Percentiles rank a stretch among this genome's conserved stretches.
phyloP scores from a whole-genome alignment of 176 grass and related monocot genomes.

The Ensete ventricosum region DNA sequence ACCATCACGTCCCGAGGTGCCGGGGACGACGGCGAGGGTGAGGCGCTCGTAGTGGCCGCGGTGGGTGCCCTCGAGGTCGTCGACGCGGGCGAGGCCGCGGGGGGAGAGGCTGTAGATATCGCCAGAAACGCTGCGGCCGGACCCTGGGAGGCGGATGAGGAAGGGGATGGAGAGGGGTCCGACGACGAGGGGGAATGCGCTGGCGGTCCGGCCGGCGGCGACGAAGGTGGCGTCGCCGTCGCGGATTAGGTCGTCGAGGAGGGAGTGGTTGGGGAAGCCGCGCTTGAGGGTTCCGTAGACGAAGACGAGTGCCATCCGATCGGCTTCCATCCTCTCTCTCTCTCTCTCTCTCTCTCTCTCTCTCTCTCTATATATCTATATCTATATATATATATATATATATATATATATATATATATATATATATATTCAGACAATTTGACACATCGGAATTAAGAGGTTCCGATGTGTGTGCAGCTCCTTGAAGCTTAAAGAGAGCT shows the following conservation, averaged over 20 bases:
- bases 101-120: slow-evolving; percentile 38
- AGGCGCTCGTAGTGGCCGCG: slow-evolving; percentile 60
- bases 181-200: slow-evolving; percentile 31
- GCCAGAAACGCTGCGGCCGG: slow-evolving; percentile 31
- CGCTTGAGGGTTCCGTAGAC: slow-evolving; percentile 75
- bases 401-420: no score
- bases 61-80: slow-evolving; percentile 43
- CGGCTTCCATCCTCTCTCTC: neutral
- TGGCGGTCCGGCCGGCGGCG: slow-evolving; percentile 12
- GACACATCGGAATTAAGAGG: no score
- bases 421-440: no score
- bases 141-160: slow-evolving; percentile 30
- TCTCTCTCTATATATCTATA: no score
- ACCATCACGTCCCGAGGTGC: neutral
- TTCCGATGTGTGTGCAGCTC: no score
- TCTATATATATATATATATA: no score
- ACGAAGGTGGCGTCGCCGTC: slow-evolving; percentile 23
- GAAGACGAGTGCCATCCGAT: slow-evolving; percentile 36
- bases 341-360: no score
- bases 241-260: slow-evolving; percentile 23
- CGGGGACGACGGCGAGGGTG: slow-evolving; percentile 26
- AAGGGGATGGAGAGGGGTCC: slow-evolving; percentile 51
- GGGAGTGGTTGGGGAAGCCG: slow-evolving; percentile 50
- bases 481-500: no score
- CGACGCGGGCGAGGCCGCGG: slow-evolving; percentile 1